Base-by-base conservation (phyloP, 345 rosid species). In the Mercurialis annua region DNA sequence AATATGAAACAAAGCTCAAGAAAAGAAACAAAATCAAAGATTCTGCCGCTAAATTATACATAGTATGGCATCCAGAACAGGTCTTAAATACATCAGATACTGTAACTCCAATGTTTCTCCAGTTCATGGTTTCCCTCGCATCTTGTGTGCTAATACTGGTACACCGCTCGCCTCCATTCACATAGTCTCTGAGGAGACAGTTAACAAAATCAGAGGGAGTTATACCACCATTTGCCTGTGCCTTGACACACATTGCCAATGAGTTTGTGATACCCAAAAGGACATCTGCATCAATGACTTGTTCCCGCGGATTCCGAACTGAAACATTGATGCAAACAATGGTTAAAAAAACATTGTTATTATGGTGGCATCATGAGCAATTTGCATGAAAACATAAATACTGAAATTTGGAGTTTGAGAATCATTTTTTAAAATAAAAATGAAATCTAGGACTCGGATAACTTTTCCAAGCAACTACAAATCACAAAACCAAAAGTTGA, bases 221-320 rank as follows among this genome's bases (percentile, higher is more conserved):
- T 31, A 83, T 47, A 44, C 81, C 80, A n/a, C 71, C 72, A 12
- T 57, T 69, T 50, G 65, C 71, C 11, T 74, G 73, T 15, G 76
- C 71, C 72, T 67, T 77, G 27, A 76, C 74, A 67, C 64, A 68
- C 11, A 59, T 11, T 24, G 70, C 17, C 71, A 80, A 49, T 10
- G 70, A 55, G 43, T 64, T 74, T 26, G 84, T 56, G 15, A 83
- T 73, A 56, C 58, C 74, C 64, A 71, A 64, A 40, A 83, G 62
- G 15, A 81, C 75, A 68, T 80, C 81, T 21, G 84, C 87, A 74
- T 83, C 87, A 46, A 75, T 76, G 46, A 78, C 69, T 58, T 78
- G 87, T 47, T 83, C 82, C 59, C 78, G 71, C n/a, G 84, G 81
- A 24, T 62, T 78, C 69, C 50, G 74, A 2, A 83, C 87, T 83